Base-by-base conservation (phyloP, 2,329 filamentous ascomycete species). In the Diaporthe ampelina region DNA sequence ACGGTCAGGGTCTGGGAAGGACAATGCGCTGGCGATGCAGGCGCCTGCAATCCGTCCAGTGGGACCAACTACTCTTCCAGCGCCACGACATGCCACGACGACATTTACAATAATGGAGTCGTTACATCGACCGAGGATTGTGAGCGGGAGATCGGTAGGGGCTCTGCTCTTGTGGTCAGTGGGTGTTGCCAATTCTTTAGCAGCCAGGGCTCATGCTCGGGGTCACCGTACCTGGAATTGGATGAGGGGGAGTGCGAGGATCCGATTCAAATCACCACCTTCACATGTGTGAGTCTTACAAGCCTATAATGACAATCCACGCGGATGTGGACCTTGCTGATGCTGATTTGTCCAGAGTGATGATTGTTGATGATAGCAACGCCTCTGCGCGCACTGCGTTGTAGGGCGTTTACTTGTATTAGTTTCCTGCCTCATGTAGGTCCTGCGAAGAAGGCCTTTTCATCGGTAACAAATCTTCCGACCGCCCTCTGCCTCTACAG, bases 131-230 rank as follows among this genome's bases (percentile, higher is more conserved):
- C 59, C 19, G 40, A 50, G 2, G 4, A n/a, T 24, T 65, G 59
- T 29, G 59, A 65, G 11, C 26, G 59, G 2, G 59, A 50, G 1
- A 65, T 50, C 10, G 59, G 59, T 6, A 26, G 59, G 19, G 59
- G 59, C 7, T n/a, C 59, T 35, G 59, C 59, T n/a, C 26, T 65
- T 17, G 43, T 35, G 13, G 59, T 35, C 9, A 48, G 17, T 17
- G 59, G 59, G 43, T 65, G 59, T 65, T 65, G 59, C 26, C 26
- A 65, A 10, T 65, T 65, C 11, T 65, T 48, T 7, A 11, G 26
- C 4, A 4, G 26, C 21, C 59, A 48, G 21, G 26, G 50, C n/a
- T 43, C 26, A 26, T 65, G 59, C 24, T 50, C 59, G 10, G 26
- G 43, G 26, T 21, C 43, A 2, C 59, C 59, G 19, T 65, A 65